A percentile compares a stretch with the other conserved stretches of the same genome.
Evolutionary conservation across 2,329 filamentous ascomycete genomes (phyloP).

Genomic region (Ophiocordyceps camponoti-rufipedis): DNA sequence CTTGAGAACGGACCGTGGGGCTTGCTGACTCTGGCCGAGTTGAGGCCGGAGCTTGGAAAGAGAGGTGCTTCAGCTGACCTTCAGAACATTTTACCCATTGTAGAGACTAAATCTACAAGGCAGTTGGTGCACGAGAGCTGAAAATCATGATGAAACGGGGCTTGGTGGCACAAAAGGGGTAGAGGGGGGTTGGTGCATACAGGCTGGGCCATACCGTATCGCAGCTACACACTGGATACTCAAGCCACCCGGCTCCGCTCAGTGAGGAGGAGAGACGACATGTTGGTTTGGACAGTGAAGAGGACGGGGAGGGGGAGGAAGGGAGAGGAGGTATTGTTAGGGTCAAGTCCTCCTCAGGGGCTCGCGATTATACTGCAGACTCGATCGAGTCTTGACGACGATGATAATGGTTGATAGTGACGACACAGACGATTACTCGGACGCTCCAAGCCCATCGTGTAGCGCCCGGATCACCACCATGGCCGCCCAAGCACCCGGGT

Average conservation of each 20-base stretch:
- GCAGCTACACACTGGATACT: not conserved
- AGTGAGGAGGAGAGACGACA: not conserved
- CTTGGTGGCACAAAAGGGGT: not conserved
- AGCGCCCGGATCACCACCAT: constrained; percentile 33
- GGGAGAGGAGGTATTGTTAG: not conserved
- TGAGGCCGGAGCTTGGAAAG: not conserved
- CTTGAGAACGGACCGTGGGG: not conserved
- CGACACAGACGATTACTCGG: not conserved
- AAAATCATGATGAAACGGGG: not conserved
- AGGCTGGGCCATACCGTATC: not conserved
- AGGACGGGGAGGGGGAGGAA: not conserved
- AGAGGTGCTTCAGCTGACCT: no score
- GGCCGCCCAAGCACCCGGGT: constrained; percentile 54
- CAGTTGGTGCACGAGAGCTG: not conserved
- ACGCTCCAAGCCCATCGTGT: constrained; percentile 5
- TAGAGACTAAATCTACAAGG: not conserved
- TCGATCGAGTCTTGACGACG: not conserved
- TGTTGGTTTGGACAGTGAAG: not conserved
- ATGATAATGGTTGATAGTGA: not conserved
- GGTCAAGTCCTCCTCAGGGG: no score
- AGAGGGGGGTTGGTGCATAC: not conserved
- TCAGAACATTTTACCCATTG: not conserved
- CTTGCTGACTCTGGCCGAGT: not conserved
- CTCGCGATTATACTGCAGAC: not conserved
- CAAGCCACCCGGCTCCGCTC: not conserved